Conservation (phyloP, 495 filamentous ascomycete genomes). For the Aspergillus sclerotiicarbonarius region DNA sequence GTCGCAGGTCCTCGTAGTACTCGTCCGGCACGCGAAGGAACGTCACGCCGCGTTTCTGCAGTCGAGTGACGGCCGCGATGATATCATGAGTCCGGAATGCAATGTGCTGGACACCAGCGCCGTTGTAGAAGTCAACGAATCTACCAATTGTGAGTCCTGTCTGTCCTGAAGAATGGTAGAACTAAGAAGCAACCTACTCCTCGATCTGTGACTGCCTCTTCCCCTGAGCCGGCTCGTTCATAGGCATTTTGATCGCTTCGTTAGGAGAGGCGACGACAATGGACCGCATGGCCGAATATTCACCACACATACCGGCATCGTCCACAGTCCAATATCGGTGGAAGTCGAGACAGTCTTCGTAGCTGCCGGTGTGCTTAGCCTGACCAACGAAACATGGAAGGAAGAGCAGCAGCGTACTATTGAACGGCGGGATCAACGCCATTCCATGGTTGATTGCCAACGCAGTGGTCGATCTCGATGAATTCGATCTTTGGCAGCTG, state of each 20-base stretch:
- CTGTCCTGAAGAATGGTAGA: constrained; percentile 6
- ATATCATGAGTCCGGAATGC: constrained; percentile 75
- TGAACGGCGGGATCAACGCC: constrained; percentile 69
- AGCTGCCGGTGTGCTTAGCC: constrained; percentile 35
- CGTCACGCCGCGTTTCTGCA: constrained; percentile 68
- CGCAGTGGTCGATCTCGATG: constrained; percentile 77
- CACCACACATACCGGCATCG: constrained; percentile 73
- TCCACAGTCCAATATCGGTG: constrained; percentile 88
- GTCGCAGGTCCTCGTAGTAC: constrained; percentile 67
- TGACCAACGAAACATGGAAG: neutral
- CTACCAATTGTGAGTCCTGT: constrained; percentile 6
- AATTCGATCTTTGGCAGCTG: constrained; percentile 55
- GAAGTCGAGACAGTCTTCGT: constrained; percentile 74
- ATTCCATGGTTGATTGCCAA: constrained; percentile 81
- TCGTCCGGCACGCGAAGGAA: constrained; percentile 72
- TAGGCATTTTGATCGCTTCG: constrained; percentile 81
- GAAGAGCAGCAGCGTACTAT: constrained; percentile 53
- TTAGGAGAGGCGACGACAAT: constrained; percentile 74
- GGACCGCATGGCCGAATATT: constrained; percentile 74
- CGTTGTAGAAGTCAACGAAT: constrained; percentile 71
- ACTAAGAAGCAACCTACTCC: constrained; percentile 49
- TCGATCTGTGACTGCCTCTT: constrained; percentile 79
- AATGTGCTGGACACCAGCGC: constrained; percentile 79
- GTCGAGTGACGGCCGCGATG: constrained; percentile 57
- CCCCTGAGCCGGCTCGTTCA: constrained; percentile 81